Evolutionary conservation across 73 alveolate species (phyloP).

Genomic region (Paramecium octaurelia): DNA sequence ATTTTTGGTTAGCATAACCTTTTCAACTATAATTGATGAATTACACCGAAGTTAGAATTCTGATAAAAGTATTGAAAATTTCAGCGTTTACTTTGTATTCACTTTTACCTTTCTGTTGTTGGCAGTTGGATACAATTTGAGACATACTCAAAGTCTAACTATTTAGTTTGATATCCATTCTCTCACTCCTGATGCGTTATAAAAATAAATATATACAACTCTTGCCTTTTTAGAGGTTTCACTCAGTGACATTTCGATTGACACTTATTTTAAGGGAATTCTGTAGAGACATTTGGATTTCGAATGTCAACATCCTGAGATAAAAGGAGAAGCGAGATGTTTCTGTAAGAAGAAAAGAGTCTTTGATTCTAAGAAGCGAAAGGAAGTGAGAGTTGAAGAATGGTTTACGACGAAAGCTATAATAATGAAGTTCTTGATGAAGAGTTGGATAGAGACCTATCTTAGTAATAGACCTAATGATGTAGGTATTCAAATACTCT

Average conservation of each 20-base stretch:
- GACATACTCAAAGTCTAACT: not conserved
- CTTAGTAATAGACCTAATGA: not conserved
- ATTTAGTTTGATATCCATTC: not conserved
- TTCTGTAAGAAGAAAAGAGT: constrained; percentile 48
- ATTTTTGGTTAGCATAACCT: not conserved
- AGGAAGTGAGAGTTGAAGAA: constrained; percentile 46
- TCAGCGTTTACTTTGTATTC: not conserved
- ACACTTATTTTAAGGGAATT: not conserved
- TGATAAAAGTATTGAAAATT: not conserved
- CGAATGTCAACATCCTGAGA: constrained; percentile 14
- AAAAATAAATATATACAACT: not conserved
- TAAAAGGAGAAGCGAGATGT: constrained; percentile 39
- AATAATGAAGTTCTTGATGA: constrained; percentile 39
- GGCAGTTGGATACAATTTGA: not conserved
- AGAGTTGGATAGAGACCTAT: constrained; percentile 54
- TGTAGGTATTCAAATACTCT: not conserved
- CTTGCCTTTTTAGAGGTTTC: not conserved
- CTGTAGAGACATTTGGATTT: constrained; percentile 25
- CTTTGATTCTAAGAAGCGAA: constrained; percentile 50
- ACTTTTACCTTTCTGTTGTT: not conserved
- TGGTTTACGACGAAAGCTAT: not conserved
- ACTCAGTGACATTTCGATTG: not conserved
- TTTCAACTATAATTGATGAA: not conserved
- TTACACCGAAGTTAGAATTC: not conserved
- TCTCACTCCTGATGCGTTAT: not conserved